Conservation (phyloP, 257 asterid species). For the Solanum appendiculatum region DNA sequence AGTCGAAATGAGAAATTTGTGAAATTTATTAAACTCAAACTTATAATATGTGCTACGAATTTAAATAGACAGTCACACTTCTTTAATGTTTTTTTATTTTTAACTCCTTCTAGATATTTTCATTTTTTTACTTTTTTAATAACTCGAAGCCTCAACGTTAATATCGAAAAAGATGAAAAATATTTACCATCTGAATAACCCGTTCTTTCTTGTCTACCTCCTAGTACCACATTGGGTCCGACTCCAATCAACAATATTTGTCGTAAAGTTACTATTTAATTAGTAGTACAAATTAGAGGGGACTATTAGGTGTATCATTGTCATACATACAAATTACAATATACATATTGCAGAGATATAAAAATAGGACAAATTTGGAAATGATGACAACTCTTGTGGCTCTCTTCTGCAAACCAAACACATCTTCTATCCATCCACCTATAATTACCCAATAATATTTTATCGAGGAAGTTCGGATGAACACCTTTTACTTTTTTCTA, state of each 20-base stretch:
- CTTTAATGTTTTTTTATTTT: not conserved
- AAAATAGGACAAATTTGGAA: not conserved
- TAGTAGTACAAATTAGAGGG: not conserved
- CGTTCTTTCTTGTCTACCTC: not conserved
- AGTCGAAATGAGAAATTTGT: not conserved
- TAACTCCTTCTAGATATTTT: not conserved
- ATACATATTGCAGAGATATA: not conserved
- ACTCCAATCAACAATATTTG: not conserved
- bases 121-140: not conserved
- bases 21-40: not conserved
- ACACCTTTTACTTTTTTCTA: not conserved
- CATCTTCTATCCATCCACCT: not conserved
- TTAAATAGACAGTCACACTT: not conserved
- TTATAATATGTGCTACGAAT: not conserved
- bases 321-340: not conserved
- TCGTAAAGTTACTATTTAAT: not conserved
- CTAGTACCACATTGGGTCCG: not conserved
- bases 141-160: accelerated
- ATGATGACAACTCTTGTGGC: not conserved
- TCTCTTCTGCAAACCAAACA: not conserved
- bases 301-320: not conserved
- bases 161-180: accelerated
- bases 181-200: not conserved
- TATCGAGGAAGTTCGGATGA: not conserved
- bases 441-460: not conserved